phyloP scores from a whole-genome alignment of 208 protist species.

The Crithidia bombi region DNA sequence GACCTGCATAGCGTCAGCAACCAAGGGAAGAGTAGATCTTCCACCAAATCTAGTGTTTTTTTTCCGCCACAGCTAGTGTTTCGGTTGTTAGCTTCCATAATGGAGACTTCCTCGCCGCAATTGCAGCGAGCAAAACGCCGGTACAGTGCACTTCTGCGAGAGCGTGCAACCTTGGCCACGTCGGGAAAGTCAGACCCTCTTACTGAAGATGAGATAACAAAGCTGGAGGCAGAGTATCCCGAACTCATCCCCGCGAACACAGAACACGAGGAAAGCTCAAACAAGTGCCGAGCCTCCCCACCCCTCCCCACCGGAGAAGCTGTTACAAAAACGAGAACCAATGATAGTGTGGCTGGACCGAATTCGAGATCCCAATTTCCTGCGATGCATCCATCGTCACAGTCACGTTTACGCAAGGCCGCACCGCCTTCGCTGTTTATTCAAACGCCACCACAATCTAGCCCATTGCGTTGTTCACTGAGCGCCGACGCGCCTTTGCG shows the following conservation, averaged over 20 bases:
- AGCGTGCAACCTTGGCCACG: slow-evolving; percentile 34
- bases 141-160: slow-evolving; percentile 59
- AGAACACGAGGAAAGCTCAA: not conserved
- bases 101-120: slow-evolving; percentile 9
- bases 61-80: too few relatives aligned
- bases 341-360: not conserved
- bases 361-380: not conserved
- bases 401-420: not conserved
- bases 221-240: slow-evolving; percentile 51
- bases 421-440: slow-evolving; percentile 7
- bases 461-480: not conserved
- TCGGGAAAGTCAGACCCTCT: slow-evolving; percentile 33
- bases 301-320: not conserved
- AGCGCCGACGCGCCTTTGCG: not conserved
- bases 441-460: not conserved
- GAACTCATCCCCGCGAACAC: not conserved
- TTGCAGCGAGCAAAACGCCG: slow-evolving; percentile 49
- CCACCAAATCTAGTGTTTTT: too few relatives aligned
- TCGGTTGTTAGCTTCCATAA: too few relatives aligned
- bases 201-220: slow-evolving; percentile 38
- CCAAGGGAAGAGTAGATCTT: too few relatives aligned
- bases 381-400: not conserved
- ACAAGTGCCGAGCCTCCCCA: not conserved
- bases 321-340: not conserved
- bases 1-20: too few relatives aligned